Conservation (phyloP, 225 moss, liverwort and hornwort species). For the Ulota crispa region DNA sequence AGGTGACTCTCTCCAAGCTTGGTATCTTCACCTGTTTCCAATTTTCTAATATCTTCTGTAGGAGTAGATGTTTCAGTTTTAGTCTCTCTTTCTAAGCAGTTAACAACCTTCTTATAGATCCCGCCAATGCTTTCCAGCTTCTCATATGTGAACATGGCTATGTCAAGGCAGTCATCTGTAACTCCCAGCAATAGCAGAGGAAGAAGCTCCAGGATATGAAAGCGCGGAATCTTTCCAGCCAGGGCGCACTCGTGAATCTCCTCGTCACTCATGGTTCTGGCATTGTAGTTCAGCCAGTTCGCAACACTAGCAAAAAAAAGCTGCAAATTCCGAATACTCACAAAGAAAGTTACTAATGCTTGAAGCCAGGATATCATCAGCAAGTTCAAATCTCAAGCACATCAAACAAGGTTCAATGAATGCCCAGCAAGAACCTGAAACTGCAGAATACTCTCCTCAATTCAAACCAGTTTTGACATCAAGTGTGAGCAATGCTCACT, state of each 20-base stretch:
- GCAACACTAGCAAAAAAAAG: slow-evolving; percentile 71
- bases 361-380: background rate
- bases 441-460: background rate
- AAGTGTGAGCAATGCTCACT: background rate
- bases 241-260: slow-evolving; percentile 26
- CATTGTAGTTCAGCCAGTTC: slow-evolving; percentile 75
- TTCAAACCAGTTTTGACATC: background rate
- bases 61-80: background rate
- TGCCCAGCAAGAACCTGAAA: background rate
- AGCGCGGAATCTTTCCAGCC: slow-evolving; percentile 54
- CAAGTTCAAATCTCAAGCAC: background rate
- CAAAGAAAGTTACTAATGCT: slow-evolving; percentile 14
- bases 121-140: slow-evolving; percentile 72
- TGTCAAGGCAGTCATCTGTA: slow-evolving; percentile 69
- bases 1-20: background rate
- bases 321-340: slow-evolving; percentile 40
- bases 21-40: background rate
- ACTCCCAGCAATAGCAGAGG: slow-evolving; percentile 76
- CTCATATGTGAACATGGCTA: slow-evolving; percentile 55
- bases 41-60: background rate
- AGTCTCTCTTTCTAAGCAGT: slow-evolving; percentile 22
- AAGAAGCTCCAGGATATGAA: slow-evolving; percentile 57
- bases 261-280: slow-evolving; percentile 39
- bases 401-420: background rate
- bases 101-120: slow-evolving; percentile 55